A percentile compares a stretch with the other conserved stretches of the same genome.
phyloP scores from a whole-genome alignment of 768 basidiomycete genomes.

The Suillus americanus region DNA sequence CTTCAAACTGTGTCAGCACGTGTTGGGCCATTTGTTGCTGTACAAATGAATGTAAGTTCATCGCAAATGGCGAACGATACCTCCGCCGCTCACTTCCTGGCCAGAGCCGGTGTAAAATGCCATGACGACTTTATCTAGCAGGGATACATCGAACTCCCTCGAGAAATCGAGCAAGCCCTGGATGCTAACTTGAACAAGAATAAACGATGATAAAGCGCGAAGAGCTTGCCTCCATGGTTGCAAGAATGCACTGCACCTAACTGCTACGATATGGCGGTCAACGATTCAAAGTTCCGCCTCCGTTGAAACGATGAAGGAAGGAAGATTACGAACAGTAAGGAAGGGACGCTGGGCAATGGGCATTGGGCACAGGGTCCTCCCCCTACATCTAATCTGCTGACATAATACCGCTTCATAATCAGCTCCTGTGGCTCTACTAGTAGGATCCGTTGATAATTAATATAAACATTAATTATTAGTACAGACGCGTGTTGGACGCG shows the following conservation, averaged over 20 bases:
- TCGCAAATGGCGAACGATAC: constrained; percentile 3
- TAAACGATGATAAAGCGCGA: constrained; percentile 6
- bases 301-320: constrained; percentile 11
- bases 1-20: constrained; percentile 93
- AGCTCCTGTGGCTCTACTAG: neutral
- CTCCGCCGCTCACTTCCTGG: constrained; percentile 57
- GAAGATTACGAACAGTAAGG: constrained; percentile 12
- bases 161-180: constrained; percentile 93
- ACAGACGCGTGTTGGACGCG: neutral
- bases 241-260: constrained; percentile 5
- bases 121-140: constrained; percentile 93
- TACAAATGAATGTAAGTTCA: constrained; percentile 12
- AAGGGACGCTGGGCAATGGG: constrained; percentile 29
- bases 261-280: constrained; percentile 9
- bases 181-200: constrained; percentile 10
- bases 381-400: constrained; percentile 34
- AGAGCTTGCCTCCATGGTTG: constrained; percentile 39
- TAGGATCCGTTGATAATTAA: neutral
- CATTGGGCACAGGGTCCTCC: constrained; percentile 35
- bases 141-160: constrained; percentile 86
- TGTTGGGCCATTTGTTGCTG: constrained; percentile 97
- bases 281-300: constrained; percentile 11
- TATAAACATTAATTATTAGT: neutral
- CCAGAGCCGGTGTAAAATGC: constrained; percentile 87
- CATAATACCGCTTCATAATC: constrained; percentile 25